Conservation (phyloP, 1,284 basidiomycete species). For the Neonothopanus nambi region DNA sequence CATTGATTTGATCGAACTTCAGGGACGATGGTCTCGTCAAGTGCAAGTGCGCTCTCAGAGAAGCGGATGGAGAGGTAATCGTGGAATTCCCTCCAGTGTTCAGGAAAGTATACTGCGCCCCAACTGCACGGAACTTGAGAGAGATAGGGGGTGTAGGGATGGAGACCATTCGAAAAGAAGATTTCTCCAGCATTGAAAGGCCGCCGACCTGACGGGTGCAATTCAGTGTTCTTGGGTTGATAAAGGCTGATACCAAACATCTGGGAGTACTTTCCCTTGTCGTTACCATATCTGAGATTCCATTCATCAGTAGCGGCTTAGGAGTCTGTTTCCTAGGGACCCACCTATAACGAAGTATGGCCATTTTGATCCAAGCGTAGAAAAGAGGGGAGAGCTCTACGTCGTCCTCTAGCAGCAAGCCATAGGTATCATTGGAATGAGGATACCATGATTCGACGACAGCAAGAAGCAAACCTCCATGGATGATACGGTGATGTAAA, state of each 20-base stretch:
- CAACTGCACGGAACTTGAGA: conserved; percentile 86
- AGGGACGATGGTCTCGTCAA: conserved; percentile 58
- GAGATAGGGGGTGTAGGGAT: conserved; percentile 68
- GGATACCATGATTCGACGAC: conserved; percentile 89
- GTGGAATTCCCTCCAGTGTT: conserved; percentile 84
- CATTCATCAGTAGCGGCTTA: background rate
- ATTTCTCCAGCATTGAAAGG: conserved; percentile 64
- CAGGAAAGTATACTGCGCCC: conserved; percentile 88
- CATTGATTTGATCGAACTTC: conserved; percentile 77
- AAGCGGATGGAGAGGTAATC: conserved; percentile 70
- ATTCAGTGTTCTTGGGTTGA: conserved; percentile 78
- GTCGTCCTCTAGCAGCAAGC: conserved; percentile 80
- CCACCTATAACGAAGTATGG: conserved; percentile 71
- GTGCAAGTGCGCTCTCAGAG: conserved; percentile 43
- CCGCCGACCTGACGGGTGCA: conserved; percentile 65
- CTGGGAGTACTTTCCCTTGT: conserved; percentile 35
- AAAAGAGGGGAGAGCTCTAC: conserved; percentile 80
- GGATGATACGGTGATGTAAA: conserved; percentile 69
- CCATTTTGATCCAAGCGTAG: conserved; percentile 82
- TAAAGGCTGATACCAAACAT: conserved; percentile 82
- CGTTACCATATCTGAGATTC: conserved; percentile 52
- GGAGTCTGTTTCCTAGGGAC: background rate
- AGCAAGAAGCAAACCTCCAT: conserved; percentile 75
- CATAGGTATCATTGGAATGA: conserved; percentile 68
- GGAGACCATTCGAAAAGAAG: conserved; percentile 46